These are phyloP conservation scores for Hymenotorrendiella dingleyae DNA, from an alignment of 2,329 filamentous ascomycete species.

Conservation along the genomic window DNA sequence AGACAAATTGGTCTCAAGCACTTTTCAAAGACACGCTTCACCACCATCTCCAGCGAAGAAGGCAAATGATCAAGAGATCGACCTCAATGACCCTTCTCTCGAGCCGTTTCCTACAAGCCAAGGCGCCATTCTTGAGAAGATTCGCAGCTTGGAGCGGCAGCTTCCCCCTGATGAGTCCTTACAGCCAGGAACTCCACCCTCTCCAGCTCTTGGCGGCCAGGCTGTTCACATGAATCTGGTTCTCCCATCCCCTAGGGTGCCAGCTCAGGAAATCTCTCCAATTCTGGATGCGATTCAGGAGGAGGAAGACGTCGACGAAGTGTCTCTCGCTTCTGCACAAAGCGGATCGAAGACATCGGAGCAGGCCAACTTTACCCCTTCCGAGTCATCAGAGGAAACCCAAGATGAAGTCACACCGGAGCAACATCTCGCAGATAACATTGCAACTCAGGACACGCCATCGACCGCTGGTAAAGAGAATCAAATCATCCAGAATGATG, in stretches of 20 bases:
- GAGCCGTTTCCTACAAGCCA: conserved; percentile 26
- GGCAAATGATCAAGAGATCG: conserved; percentile 13
- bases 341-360: neutral
- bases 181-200: conserved; percentile 11
- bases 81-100: conserved; percentile 26
- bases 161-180: conserved; percentile 21
- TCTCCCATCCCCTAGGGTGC: conserved; percentile 10
- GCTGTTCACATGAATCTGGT: conserved; percentile 3
- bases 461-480: no score
- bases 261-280: conserved; percentile 16
- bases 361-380: neutral
- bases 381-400: no score
- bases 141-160: conserved; percentile 19
- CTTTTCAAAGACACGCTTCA: conserved; percentile 2
- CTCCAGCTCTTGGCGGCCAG: conserved; percentile 16
- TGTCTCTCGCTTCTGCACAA: conserved; percentile 4
- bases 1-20: conserved; percentile 10
- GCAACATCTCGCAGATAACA: no score
- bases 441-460: no score
- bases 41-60: conserved; percentile 3
- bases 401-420: no score
- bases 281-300: conserved; percentile 23
- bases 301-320: conserved; percentile 18
- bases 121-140: conserved; percentile 20
- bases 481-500: no score